Percentiles rank a stretch among this genome's conserved stretches.
Conservation (phyloP, 2,329 filamentous ascomycete species). For the Hypoxylon rubiginosum region DNA sequence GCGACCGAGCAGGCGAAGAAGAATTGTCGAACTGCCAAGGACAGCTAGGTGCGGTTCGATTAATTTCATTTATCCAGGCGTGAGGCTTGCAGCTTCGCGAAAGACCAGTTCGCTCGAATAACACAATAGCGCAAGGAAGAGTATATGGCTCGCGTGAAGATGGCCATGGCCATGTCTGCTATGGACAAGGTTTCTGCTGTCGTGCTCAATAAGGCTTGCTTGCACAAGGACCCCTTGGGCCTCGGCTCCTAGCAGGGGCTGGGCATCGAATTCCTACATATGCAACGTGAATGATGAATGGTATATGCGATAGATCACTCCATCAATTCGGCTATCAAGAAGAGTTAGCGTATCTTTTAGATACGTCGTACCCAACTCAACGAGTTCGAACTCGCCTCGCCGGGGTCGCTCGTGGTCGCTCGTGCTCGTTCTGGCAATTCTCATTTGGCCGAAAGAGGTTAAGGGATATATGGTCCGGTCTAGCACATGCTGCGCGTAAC, state of each 20-base stretch:
- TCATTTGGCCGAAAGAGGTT: constrained; percentile 17
- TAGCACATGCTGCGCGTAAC: constrained; percentile 32
- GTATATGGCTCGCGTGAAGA: constrained; percentile 6
- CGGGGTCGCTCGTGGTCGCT: neutral
- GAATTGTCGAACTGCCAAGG: constrained; percentile 24
- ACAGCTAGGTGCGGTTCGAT: constrained; percentile 9
- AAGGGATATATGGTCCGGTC: constrained; percentile 11
- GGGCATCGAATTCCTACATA: neutral
- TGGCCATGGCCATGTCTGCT: constrained; percentile 4
- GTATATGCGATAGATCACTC: constrained; percentile 22
- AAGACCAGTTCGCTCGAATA: neutral
- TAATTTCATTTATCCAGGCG: neutral
- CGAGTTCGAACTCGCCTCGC: neutral
- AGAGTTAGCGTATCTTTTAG: neutral
- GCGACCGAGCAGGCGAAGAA: constrained; percentile 16
- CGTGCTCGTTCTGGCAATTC: constrained; percentile 19
- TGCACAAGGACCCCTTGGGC: constrained; percentile 4
- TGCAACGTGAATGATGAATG: neutral
- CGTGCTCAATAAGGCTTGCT: constrained; percentile 14
- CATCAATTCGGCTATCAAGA: constrained; percentile 10
- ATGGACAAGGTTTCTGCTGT: constrained; percentile 6
- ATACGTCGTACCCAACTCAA: neutral
- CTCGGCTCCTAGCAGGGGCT: constrained; percentile 7
- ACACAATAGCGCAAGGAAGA: neutral
- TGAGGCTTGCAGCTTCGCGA: constrained; percentile 4